A percentile compares a stretch with the other conserved stretches of the same genome.
These are phyloP conservation scores for Hevea brasiliensis DNA, from an alignment of 345 rosid species.

Conservation along the genomic window DNA sequence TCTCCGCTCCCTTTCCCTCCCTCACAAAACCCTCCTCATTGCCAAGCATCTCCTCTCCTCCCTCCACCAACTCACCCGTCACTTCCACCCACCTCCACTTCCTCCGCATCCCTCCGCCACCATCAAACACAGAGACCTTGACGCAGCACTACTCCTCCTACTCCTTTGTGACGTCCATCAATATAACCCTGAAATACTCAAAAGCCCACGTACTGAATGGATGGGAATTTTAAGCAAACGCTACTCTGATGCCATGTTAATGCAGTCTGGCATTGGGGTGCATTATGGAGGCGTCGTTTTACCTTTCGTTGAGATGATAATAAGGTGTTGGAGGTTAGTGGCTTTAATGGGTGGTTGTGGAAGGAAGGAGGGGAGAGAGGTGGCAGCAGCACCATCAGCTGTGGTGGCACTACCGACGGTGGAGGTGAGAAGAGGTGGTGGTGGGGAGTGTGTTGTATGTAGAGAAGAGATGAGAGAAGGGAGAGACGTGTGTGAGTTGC, in stretches of 20 bases:
- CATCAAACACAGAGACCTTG: slow-evolving; percentile 64
- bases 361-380: slow-evolving; percentile 42
- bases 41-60: slow-evolving; percentile 80
- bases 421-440: slow-evolving; percentile 41
- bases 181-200: slow-evolving; percentile 52
- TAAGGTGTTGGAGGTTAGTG: slow-evolving; percentile 62
- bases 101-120: slow-evolving; percentile 26
- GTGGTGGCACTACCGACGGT: slow-evolving; percentile 69
- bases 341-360: slow-evolving; percentile 37
- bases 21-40: slow-evolving; percentile 65
- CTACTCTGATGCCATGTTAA: slow-evolving; percentile 39
- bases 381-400: slow-evolving; percentile 55
- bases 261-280: slow-evolving; percentile 42
- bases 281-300: slow-evolving; percentile 55
- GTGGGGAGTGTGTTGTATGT: slow-evolving; percentile 69
- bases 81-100: slow-evolving; percentile 35
- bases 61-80: slow-evolving; percentile 57
- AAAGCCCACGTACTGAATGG: slow-evolving; percentile 51
- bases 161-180: slow-evolving; percentile 78
- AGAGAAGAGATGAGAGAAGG: slow-evolving; percentile 82
- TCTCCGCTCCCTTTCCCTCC: slow-evolving; percentile 73
- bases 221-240: slow-evolving; percentile 37
- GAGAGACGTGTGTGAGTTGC: slow-evolving; percentile 77
- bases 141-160: slow-evolving; percentile 74
- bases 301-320: slow-evolving; percentile 62